phyloP scores from a whole-genome alignment of 768 basidiomycete species.

The Phylloporus sp. region DNA sequence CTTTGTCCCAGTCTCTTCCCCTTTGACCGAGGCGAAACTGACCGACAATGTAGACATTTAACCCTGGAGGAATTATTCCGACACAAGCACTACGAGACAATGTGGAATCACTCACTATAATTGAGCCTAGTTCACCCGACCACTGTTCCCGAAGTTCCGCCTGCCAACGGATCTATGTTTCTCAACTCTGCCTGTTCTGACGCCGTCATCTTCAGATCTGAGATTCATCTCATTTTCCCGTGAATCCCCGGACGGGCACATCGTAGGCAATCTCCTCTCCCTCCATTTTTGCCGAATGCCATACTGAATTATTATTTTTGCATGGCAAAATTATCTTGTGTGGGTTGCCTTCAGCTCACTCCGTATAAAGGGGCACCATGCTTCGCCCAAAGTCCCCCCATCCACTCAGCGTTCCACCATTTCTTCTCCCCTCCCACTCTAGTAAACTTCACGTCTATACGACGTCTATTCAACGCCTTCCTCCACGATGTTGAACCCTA shows the following conservation, averaged over 20 bases:
- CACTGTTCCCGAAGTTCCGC: conserved; percentile 14
- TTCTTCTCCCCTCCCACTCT: not conserved
- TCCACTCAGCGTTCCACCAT: conserved; percentile 1
- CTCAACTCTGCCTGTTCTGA: conserved; percentile 24
- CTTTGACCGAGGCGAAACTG: conserved; percentile 1
- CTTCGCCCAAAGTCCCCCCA: conserved; percentile 11
- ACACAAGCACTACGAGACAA: conserved; percentile 11
- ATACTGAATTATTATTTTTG: conserved; percentile 26
- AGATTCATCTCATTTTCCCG: conserved; percentile 32
- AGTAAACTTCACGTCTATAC: not conserved
- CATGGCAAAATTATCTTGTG: conserved; percentile 19
- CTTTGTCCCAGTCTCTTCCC: conserved; percentile 4
- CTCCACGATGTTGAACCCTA: conserved; percentile 28
- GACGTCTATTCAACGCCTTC: not conserved
- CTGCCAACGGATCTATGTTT: conserved; percentile 30
- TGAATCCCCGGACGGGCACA: conserved; percentile 31
- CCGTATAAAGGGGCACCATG: conserved; percentile 31
- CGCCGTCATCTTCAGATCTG: conserved; percentile 31
- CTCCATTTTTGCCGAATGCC: conserved; percentile 30
- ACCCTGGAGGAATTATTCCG: conserved; percentile 1
- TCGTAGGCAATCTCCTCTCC: conserved; percentile 30
- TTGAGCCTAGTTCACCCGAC: conserved; percentile 22
- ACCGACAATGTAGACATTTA: conserved; percentile 1
- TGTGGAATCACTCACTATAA: conserved; percentile 4
- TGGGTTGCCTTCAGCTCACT: conserved; percentile 18